Evolutionary conservation across 768 basidiomycete species (phyloP), one percentile per base, ranked within the genome.

Genomic region (Suillus ampliporus): DNA sequence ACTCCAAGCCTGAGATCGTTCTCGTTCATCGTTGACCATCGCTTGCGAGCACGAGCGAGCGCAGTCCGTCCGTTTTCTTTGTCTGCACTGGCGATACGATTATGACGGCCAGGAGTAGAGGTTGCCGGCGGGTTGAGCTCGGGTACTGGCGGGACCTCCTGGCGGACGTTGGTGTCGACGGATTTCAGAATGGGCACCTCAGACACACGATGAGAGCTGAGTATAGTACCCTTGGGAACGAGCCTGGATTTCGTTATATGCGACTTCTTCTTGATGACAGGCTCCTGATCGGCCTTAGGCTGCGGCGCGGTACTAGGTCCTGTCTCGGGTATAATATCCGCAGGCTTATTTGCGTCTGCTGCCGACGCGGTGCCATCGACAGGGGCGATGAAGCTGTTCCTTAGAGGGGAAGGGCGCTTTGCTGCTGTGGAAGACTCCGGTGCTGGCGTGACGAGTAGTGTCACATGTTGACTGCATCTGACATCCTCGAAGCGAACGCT

Each of bases 401-500:
- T 53, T 7, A 50, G 53, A 19, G 73, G 53, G 28, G 61, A 68
- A 19, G 60, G 50, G 21, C 54, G 43, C 46, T 65, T 63, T 3
- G 37, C 43, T 19, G 63, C 37, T 28, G 48, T 35, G 14, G 59
- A 28, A 11, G 11, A 34, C 21, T 53, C 34, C 38, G 58, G 64
- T 38, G 48, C 19, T 44, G 58, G n/a, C 46, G 50, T n/a, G 15
- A 28, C 50, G 31, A 35, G 11, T 34, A 35, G 10, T 2, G 35
- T 40, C n/a, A 48, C 31, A 35, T 65, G 68, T 15, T 43, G 53
- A 58, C 7, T 37, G 40, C 57, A 40, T 40, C 54, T 56, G 50
- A 23, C 10, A 38, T 74, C 75, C 31, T 74, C 74, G 63, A 80
- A 80, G 38, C 79, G 77, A 43, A 80, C 79, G 47, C 68, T 74